A percentile compares a stretch with the other conserved stretches of the same genome.
Evolutionary conservation across 306 rosid species (phyloP).

Genomic region (Lathyrus sativus): DNA sequence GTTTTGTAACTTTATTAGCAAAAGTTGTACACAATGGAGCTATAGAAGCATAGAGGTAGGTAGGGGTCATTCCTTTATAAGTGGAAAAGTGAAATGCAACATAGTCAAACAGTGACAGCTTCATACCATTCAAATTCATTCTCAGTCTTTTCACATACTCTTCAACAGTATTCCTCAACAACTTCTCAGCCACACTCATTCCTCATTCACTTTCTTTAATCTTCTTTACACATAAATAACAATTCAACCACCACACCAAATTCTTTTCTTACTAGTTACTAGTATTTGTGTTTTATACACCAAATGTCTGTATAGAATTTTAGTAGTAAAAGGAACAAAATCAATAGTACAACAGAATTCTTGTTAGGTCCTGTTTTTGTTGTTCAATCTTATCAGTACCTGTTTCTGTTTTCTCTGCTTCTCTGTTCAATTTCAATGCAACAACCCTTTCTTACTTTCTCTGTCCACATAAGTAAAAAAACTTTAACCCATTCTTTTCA

Average conservation of each 20-base stretch:
- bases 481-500: conserved; percentile 7
- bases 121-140: conserved; percentile 38
- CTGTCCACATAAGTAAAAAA: conserved; percentile 18
- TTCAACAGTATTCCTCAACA: no score
- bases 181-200: conserved; percentile 38
- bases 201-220: neutral
- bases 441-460: neutral
- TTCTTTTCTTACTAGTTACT: neutral
- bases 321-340: conserved; percentile 32
- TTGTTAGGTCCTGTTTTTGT: no score
- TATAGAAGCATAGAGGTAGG: no score
- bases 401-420: neutral
- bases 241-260: neutral
- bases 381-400: no score
- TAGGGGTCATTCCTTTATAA: neutral
- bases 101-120: conserved; percentile 40
- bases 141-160: conserved; percentile 20
- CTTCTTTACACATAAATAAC: no score
- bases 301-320: conserved; percentile 20
- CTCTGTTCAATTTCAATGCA: neutral
- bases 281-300: neutral
- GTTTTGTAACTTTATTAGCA: no score
- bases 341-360: conserved; percentile 5
- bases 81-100: conserved; percentile 4
- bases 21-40: no score